Conservation (phyloP, 345 rosid genomes). For the Carallia pectinifolia region DNA sequence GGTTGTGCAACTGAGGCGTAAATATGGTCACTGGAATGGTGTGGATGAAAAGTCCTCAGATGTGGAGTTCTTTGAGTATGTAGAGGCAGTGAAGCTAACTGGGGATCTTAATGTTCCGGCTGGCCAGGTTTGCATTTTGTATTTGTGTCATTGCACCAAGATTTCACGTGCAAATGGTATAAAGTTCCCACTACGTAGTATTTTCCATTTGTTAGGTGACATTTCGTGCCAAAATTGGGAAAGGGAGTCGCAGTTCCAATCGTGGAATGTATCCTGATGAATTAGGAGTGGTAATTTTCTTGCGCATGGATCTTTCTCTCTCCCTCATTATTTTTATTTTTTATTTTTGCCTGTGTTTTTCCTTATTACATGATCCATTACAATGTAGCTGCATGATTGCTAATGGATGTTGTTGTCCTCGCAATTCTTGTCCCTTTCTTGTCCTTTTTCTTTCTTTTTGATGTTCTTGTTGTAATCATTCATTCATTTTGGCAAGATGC, state of each 20-base stretch:
- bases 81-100: constrained; percentile 96
- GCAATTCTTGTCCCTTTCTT: no score
- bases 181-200: constrained; percentile 13
- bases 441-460: no score
- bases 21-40: constrained; percentile 81
- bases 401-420: no score
- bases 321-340: neutral
- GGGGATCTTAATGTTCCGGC: constrained; percentile 99
- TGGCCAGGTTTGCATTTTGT: constrained; percentile 64
- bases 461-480: no score
- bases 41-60: constrained; percentile 52
- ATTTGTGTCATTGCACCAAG: neutral
- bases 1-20: constrained; percentile 86
- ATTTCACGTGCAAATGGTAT: constrained; percentile 5
- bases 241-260: constrained; percentile 50
- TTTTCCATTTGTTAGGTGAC: constrained; percentile 58
- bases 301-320: neutral
- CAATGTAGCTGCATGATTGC: no score
- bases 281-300: constrained; percentile 10
- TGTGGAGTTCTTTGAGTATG: constrained; percentile 84
- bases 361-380: no score
- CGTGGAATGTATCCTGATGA: constrained; percentile 42
- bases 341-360: neutral
- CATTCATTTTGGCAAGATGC: no score
- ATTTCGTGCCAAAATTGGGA: constrained; percentile 90